Evolutionary conservation across 148 eudicot species (phyloP), one percentile per base, ranked within the genome.

Genomic region (Silene latifolia): DNA sequence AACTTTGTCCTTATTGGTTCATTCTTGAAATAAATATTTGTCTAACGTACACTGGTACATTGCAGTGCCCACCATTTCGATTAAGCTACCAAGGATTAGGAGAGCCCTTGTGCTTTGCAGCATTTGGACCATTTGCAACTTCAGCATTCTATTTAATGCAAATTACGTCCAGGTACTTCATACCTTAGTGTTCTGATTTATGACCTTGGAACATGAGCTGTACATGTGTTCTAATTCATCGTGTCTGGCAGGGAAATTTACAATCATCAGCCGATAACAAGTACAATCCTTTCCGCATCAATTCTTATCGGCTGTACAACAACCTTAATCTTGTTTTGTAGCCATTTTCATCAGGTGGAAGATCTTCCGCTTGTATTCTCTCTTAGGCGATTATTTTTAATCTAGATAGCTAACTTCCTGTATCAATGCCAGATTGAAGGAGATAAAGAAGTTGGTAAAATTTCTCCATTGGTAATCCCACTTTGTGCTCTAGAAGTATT

Each of bases 281-380:
- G 85, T 62, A 85, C 92, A 18, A 74, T 88, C 66, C 76, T 95
- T 29, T 83, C 92, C 62, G 87, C 91, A 20, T 90, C 97, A 59
- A 14, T 89, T 74, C 94, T 95, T 76, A 90, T 92, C 75, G 99
- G 99, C 77, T 79, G 84, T 72, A 95, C 99, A 20, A 90, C 96
- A 71, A 70, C 96, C 39, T 88, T 95, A 44, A 90, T 95, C 74
- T 92, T 95, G 66, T 92, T 95, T 59, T 95, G 99, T 71, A 95
- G 99, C 83, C 99, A 95, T 80, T 95, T 95, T 85, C 99, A 95
- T 73, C 97, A 95, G 99, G 99, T 90, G 42, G 63, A 70, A 32
- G 7, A 25, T 76, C 71, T 71, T 80, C 17, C 12, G 5, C 62
- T 64, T 46, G 60, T 80, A 23, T 42, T 35, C 39, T 12, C n/a